Evolutionary conservation across 1,139 yeast species (phyloP).

Genomic region (Suhomyces guaymorum): DNA sequence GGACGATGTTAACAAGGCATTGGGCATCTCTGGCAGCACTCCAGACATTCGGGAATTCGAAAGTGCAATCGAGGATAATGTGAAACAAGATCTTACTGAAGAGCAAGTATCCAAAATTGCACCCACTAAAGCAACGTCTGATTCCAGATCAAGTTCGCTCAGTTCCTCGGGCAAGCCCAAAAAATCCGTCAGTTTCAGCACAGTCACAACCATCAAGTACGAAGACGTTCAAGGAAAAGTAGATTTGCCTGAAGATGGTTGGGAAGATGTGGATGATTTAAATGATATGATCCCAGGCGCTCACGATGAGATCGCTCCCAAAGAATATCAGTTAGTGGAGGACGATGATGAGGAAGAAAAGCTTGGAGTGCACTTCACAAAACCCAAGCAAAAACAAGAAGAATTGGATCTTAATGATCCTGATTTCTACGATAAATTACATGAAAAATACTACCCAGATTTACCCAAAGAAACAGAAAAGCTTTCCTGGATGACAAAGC

Average conservation of each 20-base stretch:
- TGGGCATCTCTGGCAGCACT: conserved; percentile 32
- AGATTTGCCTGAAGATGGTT: conserved; percentile 36
- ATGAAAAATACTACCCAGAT: conserved; percentile 85
- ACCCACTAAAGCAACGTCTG: background rate
- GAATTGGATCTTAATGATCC: conserved; percentile 70
- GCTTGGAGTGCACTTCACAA: conserved; percentile 62
- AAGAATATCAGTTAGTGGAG: conserved; percentile 44
- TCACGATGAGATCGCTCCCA: conserved; percentile 35
- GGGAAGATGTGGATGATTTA: conserved; percentile 44
- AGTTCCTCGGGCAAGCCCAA: conserved; percentile 16
- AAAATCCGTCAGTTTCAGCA: conserved; percentile 42
- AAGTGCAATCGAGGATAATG: no score
- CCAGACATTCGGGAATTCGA: no score
- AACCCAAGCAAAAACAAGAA: conserved; percentile 39
- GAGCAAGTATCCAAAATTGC: background rate
- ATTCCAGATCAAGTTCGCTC: conserved; percentile 2
- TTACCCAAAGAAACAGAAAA: conserved; percentile 80
- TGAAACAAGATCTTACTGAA: conserved; percentile 1
- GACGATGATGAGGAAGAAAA: conserved; percentile 35
- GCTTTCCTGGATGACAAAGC: conserved; percentile 86
- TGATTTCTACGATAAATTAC: conserved; percentile 72
- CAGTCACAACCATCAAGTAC: conserved; percentile 43
- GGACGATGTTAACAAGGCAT: conserved; percentile 41
- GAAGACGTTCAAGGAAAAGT: conserved; percentile 33
- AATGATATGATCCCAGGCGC: conserved; percentile 29